phyloP scores from a whole-genome alignment of 495 filamentous ascomycete species.

The Aspergillus egyptiacus region DNA sequence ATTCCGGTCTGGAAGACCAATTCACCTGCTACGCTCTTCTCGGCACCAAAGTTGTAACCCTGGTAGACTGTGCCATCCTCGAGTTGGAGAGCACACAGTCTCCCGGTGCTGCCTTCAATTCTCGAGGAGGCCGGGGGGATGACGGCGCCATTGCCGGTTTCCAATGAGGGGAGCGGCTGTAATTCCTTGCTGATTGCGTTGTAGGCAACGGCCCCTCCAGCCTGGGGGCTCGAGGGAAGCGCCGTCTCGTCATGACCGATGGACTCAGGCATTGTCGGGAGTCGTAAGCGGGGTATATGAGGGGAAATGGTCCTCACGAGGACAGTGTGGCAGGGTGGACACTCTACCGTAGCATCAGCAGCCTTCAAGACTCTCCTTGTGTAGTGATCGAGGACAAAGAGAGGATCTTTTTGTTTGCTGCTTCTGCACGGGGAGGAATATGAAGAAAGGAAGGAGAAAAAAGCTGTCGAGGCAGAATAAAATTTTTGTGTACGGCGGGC shows the following conservation, averaged over 20 bases:
- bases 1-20: conserved; percentile 99
- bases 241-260: conserved; percentile 29
- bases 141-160: conserved; percentile 29
- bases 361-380: conserved; percentile 27
- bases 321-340: conserved; percentile 32
- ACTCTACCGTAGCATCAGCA: conserved; percentile 45
- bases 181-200: conserved; percentile 27
- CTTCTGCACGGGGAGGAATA: conserved; percentile 26
- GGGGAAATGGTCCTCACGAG: conserved; percentile 42
- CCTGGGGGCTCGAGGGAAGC: conserved; percentile 31
- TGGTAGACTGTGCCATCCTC: conserved; percentile 84
- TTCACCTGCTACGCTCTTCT: conserved; percentile 89
- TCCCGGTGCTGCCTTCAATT: conserved; percentile 43
- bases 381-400: conserved; percentile 16
- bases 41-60: conserved; percentile 89
- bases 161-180: conserved; percentile 31
- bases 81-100: conserved; percentile 75
- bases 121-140: conserved; percentile 48
- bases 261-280: conserved; percentile 27
- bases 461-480: conserved; percentile 19
- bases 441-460: conserved; percentile 17
- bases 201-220: conserved; percentile 34
- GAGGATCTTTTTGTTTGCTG: conserved; percentile 24
- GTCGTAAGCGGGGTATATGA: conserved; percentile 23
- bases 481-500: conserved; percentile 26